Base-by-base conservation (phyloP, 148 eudicot species). In the Chenopodium suecicum region DNA sequence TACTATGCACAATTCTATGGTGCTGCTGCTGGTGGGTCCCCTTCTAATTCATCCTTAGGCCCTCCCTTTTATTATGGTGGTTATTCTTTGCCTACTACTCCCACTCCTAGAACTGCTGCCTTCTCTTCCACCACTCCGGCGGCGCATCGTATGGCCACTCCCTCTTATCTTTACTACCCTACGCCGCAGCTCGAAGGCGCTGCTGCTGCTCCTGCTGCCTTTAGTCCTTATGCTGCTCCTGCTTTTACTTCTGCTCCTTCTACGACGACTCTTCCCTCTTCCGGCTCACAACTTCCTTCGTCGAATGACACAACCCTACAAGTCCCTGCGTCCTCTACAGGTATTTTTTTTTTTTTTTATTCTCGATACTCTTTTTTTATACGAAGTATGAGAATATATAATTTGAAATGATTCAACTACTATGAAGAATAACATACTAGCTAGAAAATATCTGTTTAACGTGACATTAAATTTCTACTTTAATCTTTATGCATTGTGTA, bases 1-100 rank as follows among this genome's bases (percentile, higher is more conserved):
- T 93, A 92, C 79, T 93, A 90, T 81, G 85, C 88, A 77, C 91
- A 93, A 69, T 47, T 83, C 46, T 89, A 90, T 73, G 97, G 80
- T 50, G 54, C 54, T 9, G 54, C 54, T 9, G 54, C 54, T 76
- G 86, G 92, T 76, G 86, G 92, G 74, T 41, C 83, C 29, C 60
- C 91, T 48, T 78, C 91, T 1, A 74, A 90, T 46, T 79, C 88
- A 19, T 27, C 87, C 4, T 71, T 87, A 76, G 89, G 87, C 32
- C 48, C 75, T 31, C 92, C 91, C 6, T 90, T 90, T 77, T 91
- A 87, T 81, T 93, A 93, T 41, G 75, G 56, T 6, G 94, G 95
- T 80, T 90, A 89, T 71, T 71, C 93, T 2, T 75, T 81, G 81
- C 82, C 78, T 73, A 70, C 22, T 46, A 47, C 81, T 73, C 34